Evolutionary conservation across 2,329 filamentous ascomycete genomes (phyloP), one percentile per base, ranked within the genome.

Genomic region (Blastomyces gilchristii): DNA sequence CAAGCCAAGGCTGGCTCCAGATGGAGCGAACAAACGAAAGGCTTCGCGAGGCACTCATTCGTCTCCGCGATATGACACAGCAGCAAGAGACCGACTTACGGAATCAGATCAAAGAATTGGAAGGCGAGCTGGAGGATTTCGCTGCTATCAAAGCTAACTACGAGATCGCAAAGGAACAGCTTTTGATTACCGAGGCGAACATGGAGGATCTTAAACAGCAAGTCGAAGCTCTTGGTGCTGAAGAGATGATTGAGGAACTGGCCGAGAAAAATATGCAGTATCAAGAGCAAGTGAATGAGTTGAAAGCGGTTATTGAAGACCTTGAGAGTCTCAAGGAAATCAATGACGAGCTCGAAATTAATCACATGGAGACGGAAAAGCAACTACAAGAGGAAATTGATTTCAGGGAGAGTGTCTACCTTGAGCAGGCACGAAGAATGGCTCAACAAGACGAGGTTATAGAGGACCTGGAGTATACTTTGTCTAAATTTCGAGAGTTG

Each of bases 311-410:
- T 8, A 88, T 97, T 65, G 88, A 92, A 66, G 93, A 97, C 67
- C 82, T 97, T 12, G 91, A 97, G 74, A 90, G 85, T 65, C 78
- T 97, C 61, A 92, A 91, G 72, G 93, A 99, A 72, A 86, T 97
- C 69, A 95, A 91, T 69, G 92, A 97, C 70, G 94, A 99, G 75
- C 85, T 99, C 3, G 92, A 97, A 73, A 84, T 90, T 69, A 96
- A 96, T 71, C 92, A 97, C 71, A 85, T 94, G 3, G 91, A 97
- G 71, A 90, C 91, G 45, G 90, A 96, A 73, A 96, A 93, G 74
- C 92, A 97, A 72, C 84, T 99, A 76, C 91, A 96, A 73, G 89
- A 95, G 69, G 92, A 97, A 70, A 84, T 97, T 62, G 92, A 97
- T 72, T 89, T 91, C 76, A 90, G 89, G 73, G 92, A 97, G 67